Base-by-base conservation (phyloP, 768 basidiomycete genomes). In the Leccinum truebloodii region DNA sequence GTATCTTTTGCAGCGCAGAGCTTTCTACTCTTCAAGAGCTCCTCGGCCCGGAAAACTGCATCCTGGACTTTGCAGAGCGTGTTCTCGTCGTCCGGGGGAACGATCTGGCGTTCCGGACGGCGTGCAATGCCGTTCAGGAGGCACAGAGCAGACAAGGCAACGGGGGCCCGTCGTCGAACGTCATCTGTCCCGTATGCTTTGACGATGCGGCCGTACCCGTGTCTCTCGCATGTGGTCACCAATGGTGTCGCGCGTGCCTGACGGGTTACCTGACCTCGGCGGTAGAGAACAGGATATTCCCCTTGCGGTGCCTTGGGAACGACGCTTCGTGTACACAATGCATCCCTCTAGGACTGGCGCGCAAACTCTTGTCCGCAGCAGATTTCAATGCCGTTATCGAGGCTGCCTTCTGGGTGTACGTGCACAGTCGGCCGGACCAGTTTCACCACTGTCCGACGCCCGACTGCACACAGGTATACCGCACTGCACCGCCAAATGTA, bases 371-470 rank as follows among this genome's bases (percentile, higher is more conserved):
- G 5, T 66, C 81, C 0, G 68, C 81, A 0, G 69, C 69, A 2
- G 83, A 89, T 22, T 85, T 90, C 66, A 78, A 83, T 28, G 75
- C 80, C 0, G 64, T 92, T 35, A 74, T 83, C 18, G 77, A 83
- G 13, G 82, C 88, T 0, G 82, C 90, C 0, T 86, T 88, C 64
- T 76, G 82, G n/a, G 71, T 81, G 0, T 79, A 92, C 67, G 77
- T 90, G 20, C 83, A 86, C 60, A 73, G 81, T 2, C 81, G 81
- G 39, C 78, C 88, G 0, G 73, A 79, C 8, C 87, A 91, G 59
- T 88, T 88, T 65, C 80, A 83, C 60, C 87, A 85, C 65, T 94
- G 92, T 72, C 91, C 92, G 0, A 87, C 90, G 0, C 87, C 92
- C 0, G 89, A 93, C 69, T 94, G 92, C 65, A 77, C 78, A 0